A percentile compares a stretch with the other conserved stretches of the same genome.
Evolutionary conservation across 345 rosid species (phyloP).

Genomic region (Nasturtium officinale): DNA sequence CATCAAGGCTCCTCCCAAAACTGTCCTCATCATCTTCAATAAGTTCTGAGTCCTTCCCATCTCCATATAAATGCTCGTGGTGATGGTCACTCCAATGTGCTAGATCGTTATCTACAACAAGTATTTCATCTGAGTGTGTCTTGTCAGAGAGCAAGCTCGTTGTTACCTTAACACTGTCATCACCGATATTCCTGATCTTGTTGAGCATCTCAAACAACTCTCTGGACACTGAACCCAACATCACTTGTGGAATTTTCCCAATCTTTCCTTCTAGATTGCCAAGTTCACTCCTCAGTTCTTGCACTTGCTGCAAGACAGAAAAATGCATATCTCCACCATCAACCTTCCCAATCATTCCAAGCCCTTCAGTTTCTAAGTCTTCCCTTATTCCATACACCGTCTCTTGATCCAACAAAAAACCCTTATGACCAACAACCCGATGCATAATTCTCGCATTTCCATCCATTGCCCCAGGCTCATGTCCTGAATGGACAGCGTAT

Average conservation of each 20-base stretch:
- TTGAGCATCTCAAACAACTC: slow-evolving; percentile 71
- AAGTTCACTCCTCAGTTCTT: slow-evolving; percentile 72
- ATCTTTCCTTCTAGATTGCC: slow-evolving; percentile 73
- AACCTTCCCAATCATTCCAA: slow-evolving; percentile 68
- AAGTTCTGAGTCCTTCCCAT: slow-evolving; percentile 76
- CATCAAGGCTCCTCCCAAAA: slow-evolving; percentile 87
- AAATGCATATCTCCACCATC: slow-evolving; percentile 65
- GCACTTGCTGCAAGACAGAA: slow-evolving; percentile 75
- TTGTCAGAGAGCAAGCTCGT: slow-evolving; percentile 59
- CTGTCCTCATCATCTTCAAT: slow-evolving; percentile 91
- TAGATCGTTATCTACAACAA: slow-evolving; percentile 79
- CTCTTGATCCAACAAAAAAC: slow-evolving; percentile 76
- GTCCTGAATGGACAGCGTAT: slow-evolving; percentile 98
- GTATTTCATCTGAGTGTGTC: slow-evolving; percentile 64
- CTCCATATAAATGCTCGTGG: slow-evolving; percentile 65
- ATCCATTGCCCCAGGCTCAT: slow-evolving; percentile 94
- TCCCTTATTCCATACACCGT: slow-evolving; percentile 82
- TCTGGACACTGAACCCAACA: slow-evolving; percentile 69
- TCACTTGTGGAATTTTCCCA: slow-evolving; percentile 59
- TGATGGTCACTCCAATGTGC: slow-evolving; percentile 84
- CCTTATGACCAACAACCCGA: slow-evolving; percentile 90
- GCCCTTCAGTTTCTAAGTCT: slow-evolving; percentile 70
- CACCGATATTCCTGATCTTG: slow-evolving; percentile 78
- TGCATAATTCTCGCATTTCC: slow-evolving; percentile 99
- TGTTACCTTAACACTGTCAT: slow-evolving; percentile 62